Conservation (phyloP, 371 early-diverging fungal genomes). For the Mortierella sp. region DNA sequence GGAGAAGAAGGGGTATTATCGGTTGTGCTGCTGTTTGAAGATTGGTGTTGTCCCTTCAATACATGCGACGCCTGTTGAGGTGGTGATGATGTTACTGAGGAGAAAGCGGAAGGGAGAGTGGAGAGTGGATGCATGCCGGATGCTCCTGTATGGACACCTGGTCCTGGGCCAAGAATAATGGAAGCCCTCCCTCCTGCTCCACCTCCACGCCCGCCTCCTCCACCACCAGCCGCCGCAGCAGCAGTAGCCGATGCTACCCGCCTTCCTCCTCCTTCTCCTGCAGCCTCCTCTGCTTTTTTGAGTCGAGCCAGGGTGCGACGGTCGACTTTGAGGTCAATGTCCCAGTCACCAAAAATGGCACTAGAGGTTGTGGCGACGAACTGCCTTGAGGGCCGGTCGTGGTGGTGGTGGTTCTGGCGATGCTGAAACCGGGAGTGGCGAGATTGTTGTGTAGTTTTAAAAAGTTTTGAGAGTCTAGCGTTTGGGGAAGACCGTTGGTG, state of each 20-base stretch:
- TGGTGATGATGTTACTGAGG: not conserved
- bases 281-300: constrained; percentile 9
- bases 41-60: not conserved
- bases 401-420: constrained; percentile 4
- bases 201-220: constrained; percentile 1
- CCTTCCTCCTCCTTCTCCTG: not conserved
- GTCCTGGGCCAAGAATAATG: not conserved
- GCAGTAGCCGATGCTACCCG: not conserved
- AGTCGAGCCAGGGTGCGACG: constrained; percentile 31
- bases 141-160: constrained; percentile 2
- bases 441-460: constrained; percentile 9
- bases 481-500: constrained; percentile 15
- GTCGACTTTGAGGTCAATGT: constrained; percentile 36
- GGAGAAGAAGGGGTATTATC: not conserved
- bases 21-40: constrained; percentile 2
- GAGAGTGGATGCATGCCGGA: constrained; percentile 3
- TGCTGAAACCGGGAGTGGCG: constrained; percentile 6
- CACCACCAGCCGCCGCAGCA: not conserved
- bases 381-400: constrained; percentile 34
- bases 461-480: constrained; percentile 23
- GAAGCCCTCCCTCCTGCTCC: constrained; percentile 7
- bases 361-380: constrained; percentile 37
- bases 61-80: not conserved
- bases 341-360: constrained; percentile 45
- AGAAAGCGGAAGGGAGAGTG: not conserved